Base-by-base conservation (phyloP, 2,329 filamentous ascomycete species). In the Chaetomium globosum region DNA sequence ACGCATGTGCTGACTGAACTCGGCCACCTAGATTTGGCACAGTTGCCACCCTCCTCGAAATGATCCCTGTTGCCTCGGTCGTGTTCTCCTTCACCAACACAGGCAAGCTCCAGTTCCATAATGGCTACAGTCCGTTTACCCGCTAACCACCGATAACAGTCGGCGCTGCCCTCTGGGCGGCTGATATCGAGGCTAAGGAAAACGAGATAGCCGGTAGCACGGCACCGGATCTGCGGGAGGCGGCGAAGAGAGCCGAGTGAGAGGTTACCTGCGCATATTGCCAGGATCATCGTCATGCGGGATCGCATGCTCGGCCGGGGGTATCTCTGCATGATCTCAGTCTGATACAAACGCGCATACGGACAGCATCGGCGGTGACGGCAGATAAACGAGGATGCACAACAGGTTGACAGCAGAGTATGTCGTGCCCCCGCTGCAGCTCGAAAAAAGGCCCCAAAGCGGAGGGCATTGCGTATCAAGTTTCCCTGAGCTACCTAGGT, bases 91-190 rank as follows among this genome's bases (percentile, higher is more conserved):
- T 96, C 76, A 97, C 93, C 19, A 97, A 97, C 76, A 90, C 91
- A 1, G 85, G 86, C 85, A 79, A 73, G 78, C 70, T 10, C 19
- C 48, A n/a, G 12, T 12, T 13, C 16, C n/a, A n/a, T 21, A 3
- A 1, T 10, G 1, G 10, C 26, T 4, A 23, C 60, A 9, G 23
- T 19, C 39, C n/a, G 12, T 23, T 33, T 8, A 26, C 28, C 19
- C 23, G 28, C 30, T 57, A 33, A 53, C 36, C n/a, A 21, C 30
- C 10, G 16, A 23, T 16, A 33, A 59, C 12, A 88, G 92, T 96
- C 65, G 94, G 93, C 8, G 94, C 93, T 61, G 94, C 94, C 8
- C 80, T 98, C n/a, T 97, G 93, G 93, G 93, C 94, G 49, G 91
- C 92, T 21, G 93, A 96, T 76, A 85, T 96, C 65, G 92, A 96